A percentile compares a stretch with the other conserved stretches of the same genome.
These are phyloP conservation scores for Aspergillus phoenicis DNA, from an alignment of 2,329 filamentous ascomycete genomes.

Conservation along the genomic window DNA sequence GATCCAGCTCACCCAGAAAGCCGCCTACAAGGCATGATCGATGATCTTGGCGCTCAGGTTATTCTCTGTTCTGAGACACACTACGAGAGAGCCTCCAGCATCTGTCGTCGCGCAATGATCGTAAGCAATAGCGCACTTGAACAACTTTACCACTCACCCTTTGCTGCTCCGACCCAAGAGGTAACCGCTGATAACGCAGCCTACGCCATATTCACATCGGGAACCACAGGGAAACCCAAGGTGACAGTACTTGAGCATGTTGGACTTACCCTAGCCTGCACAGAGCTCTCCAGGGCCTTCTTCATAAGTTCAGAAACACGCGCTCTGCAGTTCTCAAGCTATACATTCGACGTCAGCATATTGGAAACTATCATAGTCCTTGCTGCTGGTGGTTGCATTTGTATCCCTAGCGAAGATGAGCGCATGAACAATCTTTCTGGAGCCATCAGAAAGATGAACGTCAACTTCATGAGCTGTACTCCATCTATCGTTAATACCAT, in stretches of 20 bases:
- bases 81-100: conserved; percentile 32
- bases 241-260: conserved; percentile 65
- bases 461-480: conserved; percentile 60
- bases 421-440: conserved; percentile 54
- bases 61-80: conserved; percentile 39
- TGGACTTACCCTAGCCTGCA: conserved; percentile 58
- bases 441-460: conserved; percentile 54
- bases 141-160: conserved; percentile 27
- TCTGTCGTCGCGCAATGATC: conserved; percentile 31
- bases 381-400: conserved; percentile 61
- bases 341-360: conserved; percentile 58
- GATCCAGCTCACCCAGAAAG: conserved; percentile 45
- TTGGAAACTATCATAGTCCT: conserved; percentile 59
- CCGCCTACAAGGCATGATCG: conserved; percentile 38
- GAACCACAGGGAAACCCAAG: conserved; percentile 60
- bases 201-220: conserved; percentile 64
- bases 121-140: conserved; percentile 33
- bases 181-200: conserved; percentile 44
- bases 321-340: conserved; percentile 61
- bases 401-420: conserved; percentile 57
- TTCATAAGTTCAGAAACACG: conserved; percentile 56
- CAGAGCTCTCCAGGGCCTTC: conserved; percentile 55
- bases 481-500: conserved; percentile 59
- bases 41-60: conserved; percentile 37
- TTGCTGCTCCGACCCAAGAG: conserved; percentile 16